phyloP scores from a whole-genome alignment of 495 filamentous ascomycete genomes.

The Astrothelium subdiscretum region DNA sequence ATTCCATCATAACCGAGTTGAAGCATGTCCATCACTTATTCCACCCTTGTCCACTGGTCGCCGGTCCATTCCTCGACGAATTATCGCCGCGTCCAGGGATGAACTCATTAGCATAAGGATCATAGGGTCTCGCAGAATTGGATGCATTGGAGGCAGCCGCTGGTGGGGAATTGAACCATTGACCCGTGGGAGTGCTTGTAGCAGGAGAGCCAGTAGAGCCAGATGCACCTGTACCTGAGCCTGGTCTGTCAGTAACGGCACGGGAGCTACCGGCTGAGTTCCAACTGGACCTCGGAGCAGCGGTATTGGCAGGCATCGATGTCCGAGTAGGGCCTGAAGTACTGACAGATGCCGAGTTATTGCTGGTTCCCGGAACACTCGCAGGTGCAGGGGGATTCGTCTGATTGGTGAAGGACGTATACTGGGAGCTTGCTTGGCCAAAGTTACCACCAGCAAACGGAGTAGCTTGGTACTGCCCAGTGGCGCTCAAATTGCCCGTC shows the following conservation, averaged over 20 bases:
- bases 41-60: neutral
- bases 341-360: neutral
- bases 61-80: neutral
- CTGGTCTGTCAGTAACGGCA: neutral
- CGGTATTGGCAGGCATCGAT: neutral
- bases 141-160: neutral
- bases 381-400: neutral
- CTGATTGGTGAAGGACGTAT: neutral
- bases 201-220: neutral
- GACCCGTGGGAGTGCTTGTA: neutral
- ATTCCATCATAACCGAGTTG: neutral
- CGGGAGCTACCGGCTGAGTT: neutral
- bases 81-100: neutral
- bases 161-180: conserved; percentile 1
- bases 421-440: neutral
- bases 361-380: neutral
- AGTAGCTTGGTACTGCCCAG: neutral
- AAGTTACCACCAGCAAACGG: neutral
- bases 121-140: neutral
- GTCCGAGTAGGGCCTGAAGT: neutral
- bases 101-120: neutral
- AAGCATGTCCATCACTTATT: neutral
- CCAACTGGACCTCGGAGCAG: neutral
- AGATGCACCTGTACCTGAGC: neutral
- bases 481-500: neutral